Percentiles rank a stretch among this genome's conserved stretches.
phyloP scores from a whole-genome alignment of 768 basidiomycete species.

The Lactarius sanguifluus region DNA sequence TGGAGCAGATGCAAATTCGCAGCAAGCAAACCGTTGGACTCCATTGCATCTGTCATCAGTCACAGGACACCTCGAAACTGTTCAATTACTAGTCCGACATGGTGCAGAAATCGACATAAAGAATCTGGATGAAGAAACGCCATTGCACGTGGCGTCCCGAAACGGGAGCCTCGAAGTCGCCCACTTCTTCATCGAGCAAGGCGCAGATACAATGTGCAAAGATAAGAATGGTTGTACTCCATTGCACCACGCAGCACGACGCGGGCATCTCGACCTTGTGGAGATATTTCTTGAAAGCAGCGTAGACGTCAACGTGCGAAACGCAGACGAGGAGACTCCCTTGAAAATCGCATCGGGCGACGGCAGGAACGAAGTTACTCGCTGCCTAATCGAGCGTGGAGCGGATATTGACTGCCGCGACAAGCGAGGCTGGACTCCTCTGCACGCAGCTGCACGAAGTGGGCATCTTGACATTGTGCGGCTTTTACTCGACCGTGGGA shows the following conservation, averaged over 20 bases:
- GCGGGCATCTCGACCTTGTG: not conserved
- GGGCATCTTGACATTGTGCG: not conserved
- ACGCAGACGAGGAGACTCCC: not conserved
- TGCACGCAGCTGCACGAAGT: not conserved
- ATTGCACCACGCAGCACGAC: not conserved
- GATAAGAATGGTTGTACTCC: not conserved
- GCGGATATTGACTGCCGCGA: not conserved
- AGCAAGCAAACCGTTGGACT: not conserved
- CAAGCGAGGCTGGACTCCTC: not conserved
- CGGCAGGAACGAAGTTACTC: not conserved
- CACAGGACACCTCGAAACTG: not conserved
- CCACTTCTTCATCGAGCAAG: not conserved
- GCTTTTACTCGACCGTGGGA: not conserved
- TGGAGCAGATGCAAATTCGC: not conserved
- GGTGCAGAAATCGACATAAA: not conserved
- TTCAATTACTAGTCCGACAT: not conserved
- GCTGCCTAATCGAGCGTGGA: not conserved
- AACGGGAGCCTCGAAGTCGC: not conserved
- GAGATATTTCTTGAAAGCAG: not conserved
- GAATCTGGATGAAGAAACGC: not conserved
- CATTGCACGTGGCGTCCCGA: not conserved
- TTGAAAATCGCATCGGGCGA: not conserved
- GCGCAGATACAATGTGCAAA: not conserved
- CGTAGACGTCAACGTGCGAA: not conserved
- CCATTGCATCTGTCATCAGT: not conserved